phyloP scores from a whole-genome alignment of 495 filamentous ascomycete genomes.

The Penicillium pancosmium region DNA sequence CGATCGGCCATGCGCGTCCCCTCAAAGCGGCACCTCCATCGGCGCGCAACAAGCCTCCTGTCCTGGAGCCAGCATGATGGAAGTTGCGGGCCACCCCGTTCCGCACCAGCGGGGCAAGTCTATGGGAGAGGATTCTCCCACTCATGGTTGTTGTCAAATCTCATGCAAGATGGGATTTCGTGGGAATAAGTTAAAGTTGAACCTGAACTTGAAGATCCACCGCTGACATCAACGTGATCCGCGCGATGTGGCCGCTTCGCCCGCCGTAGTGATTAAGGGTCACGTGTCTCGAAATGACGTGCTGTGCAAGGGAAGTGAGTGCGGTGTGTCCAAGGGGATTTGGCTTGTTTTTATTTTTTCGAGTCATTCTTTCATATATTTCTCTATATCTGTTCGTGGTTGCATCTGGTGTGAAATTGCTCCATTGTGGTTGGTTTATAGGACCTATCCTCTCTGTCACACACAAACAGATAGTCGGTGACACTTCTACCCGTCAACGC shows the following conservation, averaged over 20 bases:
- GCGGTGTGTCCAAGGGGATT: constrained; percentile 12
- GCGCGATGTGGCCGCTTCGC: constrained; percentile 39
- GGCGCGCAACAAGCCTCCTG: constrained; percentile 70
- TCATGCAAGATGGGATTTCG: constrained; percentile 34
- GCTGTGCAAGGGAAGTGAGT: constrained; percentile 36
- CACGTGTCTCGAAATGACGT: constrained; percentile 43
- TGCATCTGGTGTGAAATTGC: not conserved
- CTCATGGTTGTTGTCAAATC: constrained; percentile 62
- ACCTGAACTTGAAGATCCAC: constrained; percentile 23
- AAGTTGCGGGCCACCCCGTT: constrained; percentile 67
- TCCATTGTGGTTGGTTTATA: constrained; percentile 6
- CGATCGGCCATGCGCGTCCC: constrained; percentile 72
- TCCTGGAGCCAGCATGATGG: constrained; percentile 58
- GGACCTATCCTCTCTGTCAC: constrained; percentile 1
- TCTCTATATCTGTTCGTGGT: constrained; percentile 5
- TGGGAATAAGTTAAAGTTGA: constrained; percentile 11
- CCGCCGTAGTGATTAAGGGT: constrained; percentile 32
- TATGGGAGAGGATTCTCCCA: constrained; percentile 76
- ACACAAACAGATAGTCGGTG: constrained; percentile 24
- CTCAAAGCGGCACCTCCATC: constrained; percentile 63
- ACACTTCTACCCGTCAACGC: constrained; percentile 22
- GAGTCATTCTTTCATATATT: constrained; percentile 1
- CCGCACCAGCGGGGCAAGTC: constrained; percentile 67
- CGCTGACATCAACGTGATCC: constrained; percentile 45
- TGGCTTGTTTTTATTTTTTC: constrained; percentile 8